Evolutionary conservation across 371 early-diverging fungal genomes (phyloP).

Genomic region (Apophysomyces trapeziformis): DNA sequence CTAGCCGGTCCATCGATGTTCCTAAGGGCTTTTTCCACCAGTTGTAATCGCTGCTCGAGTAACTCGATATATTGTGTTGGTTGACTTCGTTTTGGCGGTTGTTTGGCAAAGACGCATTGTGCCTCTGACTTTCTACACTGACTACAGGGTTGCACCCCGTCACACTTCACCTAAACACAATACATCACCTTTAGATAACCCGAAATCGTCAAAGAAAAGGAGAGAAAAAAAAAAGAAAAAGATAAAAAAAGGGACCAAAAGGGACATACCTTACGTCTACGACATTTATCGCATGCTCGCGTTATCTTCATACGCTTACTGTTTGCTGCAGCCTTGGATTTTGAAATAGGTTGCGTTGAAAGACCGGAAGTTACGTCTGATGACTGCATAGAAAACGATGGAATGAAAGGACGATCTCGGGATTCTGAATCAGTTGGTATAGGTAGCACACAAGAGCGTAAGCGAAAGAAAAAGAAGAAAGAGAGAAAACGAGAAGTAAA

Average conservation of each 20-base stretch:
- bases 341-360: background rate
- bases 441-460: no score
- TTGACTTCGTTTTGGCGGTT: constrained; percentile 48
- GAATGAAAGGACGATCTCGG: background rate
- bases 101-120: constrained; percentile 49
- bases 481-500: background rate
- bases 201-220: no score
- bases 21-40: constrained; percentile 49
- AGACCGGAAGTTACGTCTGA: background rate
- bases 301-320: constrained; percentile 48
- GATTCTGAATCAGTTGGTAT: background rate
- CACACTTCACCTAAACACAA: constrained; percentile 49
- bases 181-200: background rate
- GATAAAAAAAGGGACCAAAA: no score
- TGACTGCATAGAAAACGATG: constrained; percentile 7
- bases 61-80: constrained; percentile 55
- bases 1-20: constrained; percentile 35
- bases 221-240: no score
- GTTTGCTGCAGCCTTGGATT: constrained; percentile 3
- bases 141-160: constrained; percentile 54
- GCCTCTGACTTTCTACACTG: constrained; percentile 45
- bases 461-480: background rate
- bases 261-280: constrained; percentile 53
- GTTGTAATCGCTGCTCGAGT: constrained; percentile 46
- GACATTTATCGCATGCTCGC: constrained; percentile 55